Evolutionary conservation across 352 stramenopile genomes (phyloP).

Genomic region (Albugo laibachii): DNA sequence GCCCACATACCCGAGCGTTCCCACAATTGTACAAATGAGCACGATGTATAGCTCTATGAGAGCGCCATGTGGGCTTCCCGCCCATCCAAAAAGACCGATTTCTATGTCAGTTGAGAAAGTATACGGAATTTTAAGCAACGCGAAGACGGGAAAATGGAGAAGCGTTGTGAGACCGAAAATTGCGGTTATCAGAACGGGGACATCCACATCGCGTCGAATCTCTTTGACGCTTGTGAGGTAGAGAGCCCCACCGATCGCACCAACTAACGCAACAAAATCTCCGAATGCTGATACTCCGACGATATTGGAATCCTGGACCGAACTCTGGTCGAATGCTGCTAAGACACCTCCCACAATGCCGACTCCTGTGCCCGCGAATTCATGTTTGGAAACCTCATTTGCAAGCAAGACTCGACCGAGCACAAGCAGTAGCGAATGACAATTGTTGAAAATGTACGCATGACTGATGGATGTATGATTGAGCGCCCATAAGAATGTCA

Average conservation of each 20-base stretch:
- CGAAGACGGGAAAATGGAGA: constrained; percentile 47
- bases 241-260: constrained; percentile 43
- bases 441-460: constrained; percentile 80
- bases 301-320: constrained; percentile 10
- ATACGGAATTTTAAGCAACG: constrained; percentile 32
- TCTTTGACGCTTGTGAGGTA: constrained; percentile 61
- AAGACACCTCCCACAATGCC: constrained; percentile 57
- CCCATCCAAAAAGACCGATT: constrained; percentile 74
- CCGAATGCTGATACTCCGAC: constrained; percentile 29
- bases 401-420: constrained; percentile 32
- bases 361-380: constrained; percentile 50
- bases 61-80: constrained; percentile 27
- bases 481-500: constrained; percentile 63
- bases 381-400: constrained; percentile 45
- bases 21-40: constrained; percentile 67
- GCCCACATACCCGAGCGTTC: constrained; percentile 69
- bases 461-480: constrained; percentile 61
- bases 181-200: constrained; percentile 34
- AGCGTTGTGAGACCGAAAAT: constrained; percentile 50
- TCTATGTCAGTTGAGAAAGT: constrained; percentile 44
- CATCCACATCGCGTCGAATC: constrained; percentile 40
- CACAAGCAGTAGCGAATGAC: constrained; percentile 66
- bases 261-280: constrained; percentile 54
- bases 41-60: constrained; percentile 56
- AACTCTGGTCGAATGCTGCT: constrained; percentile 36